Conservation (phyloP, 768 basidiomycete species). For the Scleroderma citrinum region DNA sequence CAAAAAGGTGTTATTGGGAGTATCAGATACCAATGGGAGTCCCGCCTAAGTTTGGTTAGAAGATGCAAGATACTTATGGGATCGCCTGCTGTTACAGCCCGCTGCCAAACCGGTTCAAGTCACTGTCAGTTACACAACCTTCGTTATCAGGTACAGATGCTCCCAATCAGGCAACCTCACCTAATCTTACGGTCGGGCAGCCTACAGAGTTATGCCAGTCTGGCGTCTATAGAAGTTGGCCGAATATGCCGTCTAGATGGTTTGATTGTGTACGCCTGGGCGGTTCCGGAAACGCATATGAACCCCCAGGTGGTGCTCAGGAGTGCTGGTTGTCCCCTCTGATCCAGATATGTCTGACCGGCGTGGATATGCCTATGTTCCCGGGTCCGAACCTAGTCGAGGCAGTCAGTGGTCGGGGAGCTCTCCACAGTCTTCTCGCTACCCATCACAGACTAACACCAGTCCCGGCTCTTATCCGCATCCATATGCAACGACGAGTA, state of each 20-base stretch:
- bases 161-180: conserved; percentile 12
- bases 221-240: conserved; percentile 18
- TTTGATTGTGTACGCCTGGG: conserved; percentile 21
- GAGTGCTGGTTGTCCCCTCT: conserved; percentile 3
- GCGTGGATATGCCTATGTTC: conserved; percentile 26
- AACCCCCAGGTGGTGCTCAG: conserved; percentile 15
- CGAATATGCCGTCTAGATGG: conserved; percentile 23
- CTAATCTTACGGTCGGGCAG: conserved; percentile 14
- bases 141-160: conserved; percentile 22
- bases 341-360: conserved; percentile 22
- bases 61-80: conserved; percentile 18
- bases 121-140: conserved; percentile 12
- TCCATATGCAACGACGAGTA: conserved; percentile 16
- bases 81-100: conserved; percentile 13
- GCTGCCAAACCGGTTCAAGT: conserved; percentile 21
- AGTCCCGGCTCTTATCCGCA: conserved; percentile 14
- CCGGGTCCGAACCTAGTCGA: conserved; percentile 11
- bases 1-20: background rate
- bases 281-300: conserved; percentile 32
- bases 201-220: conserved; percentile 24
- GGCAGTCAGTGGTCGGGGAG: conserved; percentile 20
- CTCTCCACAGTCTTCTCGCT: conserved; percentile 19
- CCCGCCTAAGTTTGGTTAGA: conserved; percentile 30
- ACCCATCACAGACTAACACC: conserved; percentile 15
- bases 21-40: conserved; percentile 13